Evolutionary conservation across 1,284 basidiomycete genomes (phyloP), one percentile per base, ranked within the genome.

Genomic region (Pterula multifida): DNA sequence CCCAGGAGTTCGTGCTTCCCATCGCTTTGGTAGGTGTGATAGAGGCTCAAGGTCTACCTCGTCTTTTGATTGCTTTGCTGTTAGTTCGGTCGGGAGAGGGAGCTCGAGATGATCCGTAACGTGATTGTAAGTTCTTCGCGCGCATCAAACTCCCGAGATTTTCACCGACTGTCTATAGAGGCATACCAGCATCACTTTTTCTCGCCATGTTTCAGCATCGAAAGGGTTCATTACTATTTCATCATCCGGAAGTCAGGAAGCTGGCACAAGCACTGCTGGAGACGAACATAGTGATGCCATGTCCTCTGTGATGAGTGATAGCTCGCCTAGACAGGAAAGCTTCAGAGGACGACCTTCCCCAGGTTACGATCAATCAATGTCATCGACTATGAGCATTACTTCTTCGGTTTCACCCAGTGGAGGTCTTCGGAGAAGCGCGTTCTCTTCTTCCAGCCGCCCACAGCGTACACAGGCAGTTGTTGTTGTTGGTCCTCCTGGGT

Each of bases 11-110:
- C 54, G 81, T 78, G 0, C 73, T 85, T 54, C 81, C 82, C 3
- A 73, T 77, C 46, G 71, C 73, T 35, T 64, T 85, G 61, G 79
- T 81, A 64, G 54, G 67, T 59, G n/a, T n/a, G n/a, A n/a, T n/a
- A n/a, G n/a, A n/a, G n/a, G n/a, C n/a, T n/a, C n/a, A n/a, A n/a
- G n/a, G n/a, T 45, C 4, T 2, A 45, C 36, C 4, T 50, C 25
- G 32, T 26, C 39, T n/a, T 6, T 42, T 17, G 17, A 42, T 26
- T 22, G 12, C 48, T 26, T 9, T 49, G 48, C 47, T 17, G 42
- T 19, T 54, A 81, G 78, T 84, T 82, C 58, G 82, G 82, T 4
- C 71, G 82, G 49, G 80, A 84, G 48, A 81, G 74, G 56, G 81
- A 85, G 61, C 64, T 84, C 1, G 81, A 84, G 48, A 64, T 68